Evolutionary conservation across 148 eudicot species (phyloP).

Genomic region (Suaeda aralocaspica): DNA sequence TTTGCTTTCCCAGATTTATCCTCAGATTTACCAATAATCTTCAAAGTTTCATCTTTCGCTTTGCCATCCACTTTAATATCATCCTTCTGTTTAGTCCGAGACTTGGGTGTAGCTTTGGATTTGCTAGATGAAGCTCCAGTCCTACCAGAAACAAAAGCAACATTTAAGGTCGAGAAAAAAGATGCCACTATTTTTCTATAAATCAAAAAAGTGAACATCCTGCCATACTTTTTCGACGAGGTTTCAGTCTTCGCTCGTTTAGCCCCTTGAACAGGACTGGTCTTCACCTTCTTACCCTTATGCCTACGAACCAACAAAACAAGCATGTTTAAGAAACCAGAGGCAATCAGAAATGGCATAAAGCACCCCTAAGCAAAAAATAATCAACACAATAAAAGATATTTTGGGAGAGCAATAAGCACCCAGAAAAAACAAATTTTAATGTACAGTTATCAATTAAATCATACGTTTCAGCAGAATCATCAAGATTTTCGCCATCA

Average conservation of each 20-base stretch:
- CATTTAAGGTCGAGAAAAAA: not conserved
- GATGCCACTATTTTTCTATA: not conserved
- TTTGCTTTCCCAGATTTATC: conserved; percentile 32
- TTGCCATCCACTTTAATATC: conserved; percentile 33
- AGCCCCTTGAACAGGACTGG: conserved; percentile 24
- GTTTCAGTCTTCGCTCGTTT: conserved; percentile 38
- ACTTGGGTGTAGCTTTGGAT: conserved; percentile 37
- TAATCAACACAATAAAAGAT: not conserved
- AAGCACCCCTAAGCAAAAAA: not conserved
- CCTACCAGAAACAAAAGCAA: conserved; percentile 12
- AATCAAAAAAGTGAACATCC: not conserved
- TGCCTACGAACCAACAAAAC: conserved; percentile 32
- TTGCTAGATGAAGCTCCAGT: conserved; percentile 46
- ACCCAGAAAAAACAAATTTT: too few species aligned
- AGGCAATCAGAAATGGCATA: not conserved
- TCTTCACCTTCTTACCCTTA: conserved; percentile 51
- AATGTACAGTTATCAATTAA: not conserved
- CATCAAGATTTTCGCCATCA: conserved; percentile 43
- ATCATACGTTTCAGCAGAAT: conserved; percentile 59
- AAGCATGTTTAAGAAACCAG: not conserved
- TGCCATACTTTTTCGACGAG: conserved; percentile 47
- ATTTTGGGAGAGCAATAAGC: too few species aligned
- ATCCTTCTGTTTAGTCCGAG: conserved; percentile 16
- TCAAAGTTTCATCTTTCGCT: conserved; percentile 33
- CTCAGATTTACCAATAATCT: conserved; percentile 33